A percentile compares a stretch with the other conserved stretches of the same genome.
These are phyloP conservation scores for Grosmannia clavigera DNA, from an alignment of 2,329 filamentous ascomycete genomes.

Conservation along the genomic window DNA sequence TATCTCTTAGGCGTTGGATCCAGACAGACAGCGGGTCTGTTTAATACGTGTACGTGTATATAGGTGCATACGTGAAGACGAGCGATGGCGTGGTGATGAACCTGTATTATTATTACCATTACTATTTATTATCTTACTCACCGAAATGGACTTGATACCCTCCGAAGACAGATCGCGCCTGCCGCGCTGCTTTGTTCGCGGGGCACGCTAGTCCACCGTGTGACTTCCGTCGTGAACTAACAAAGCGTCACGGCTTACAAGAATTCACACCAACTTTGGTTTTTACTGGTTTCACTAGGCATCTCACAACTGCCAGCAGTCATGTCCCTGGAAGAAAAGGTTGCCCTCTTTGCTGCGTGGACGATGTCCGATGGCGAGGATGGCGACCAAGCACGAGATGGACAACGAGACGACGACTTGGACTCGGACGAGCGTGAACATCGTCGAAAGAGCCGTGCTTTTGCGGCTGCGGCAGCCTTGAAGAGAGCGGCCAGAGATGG, in stretches of 20 bases:
- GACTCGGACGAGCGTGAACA: constrained; percentile 18
- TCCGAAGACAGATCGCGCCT: not conserved
- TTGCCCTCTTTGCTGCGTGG: constrained; percentile 1
- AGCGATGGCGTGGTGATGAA: not conserved
- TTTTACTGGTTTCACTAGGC: not conserved
- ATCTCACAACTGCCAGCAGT: not conserved
- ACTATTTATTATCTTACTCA: not conserved
- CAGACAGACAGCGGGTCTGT: not conserved
- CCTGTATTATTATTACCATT: not conserved
- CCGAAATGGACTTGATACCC: not conserved
- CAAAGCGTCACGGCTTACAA: not conserved
- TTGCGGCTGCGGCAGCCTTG: constrained; percentile 11
- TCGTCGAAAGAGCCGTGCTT: constrained; percentile 19
- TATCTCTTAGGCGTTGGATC: not conserved
- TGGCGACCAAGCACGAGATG: not conserved
- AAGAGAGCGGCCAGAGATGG: not conserved
- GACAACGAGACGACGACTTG: not conserved
- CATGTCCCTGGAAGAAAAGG: constrained; percentile 4
- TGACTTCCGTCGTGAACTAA: not conserved
- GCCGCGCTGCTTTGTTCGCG: not conserved
- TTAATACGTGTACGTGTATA: not conserved
- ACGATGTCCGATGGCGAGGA: not conserved
- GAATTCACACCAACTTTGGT: not conserved
- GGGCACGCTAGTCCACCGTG: not conserved
- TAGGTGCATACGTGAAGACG: not conserved